Percentiles rank a stretch among this genome's conserved stretches.
Conservation (phyloP, 257 asterid species). For the Verbascum thapsus region DNA sequence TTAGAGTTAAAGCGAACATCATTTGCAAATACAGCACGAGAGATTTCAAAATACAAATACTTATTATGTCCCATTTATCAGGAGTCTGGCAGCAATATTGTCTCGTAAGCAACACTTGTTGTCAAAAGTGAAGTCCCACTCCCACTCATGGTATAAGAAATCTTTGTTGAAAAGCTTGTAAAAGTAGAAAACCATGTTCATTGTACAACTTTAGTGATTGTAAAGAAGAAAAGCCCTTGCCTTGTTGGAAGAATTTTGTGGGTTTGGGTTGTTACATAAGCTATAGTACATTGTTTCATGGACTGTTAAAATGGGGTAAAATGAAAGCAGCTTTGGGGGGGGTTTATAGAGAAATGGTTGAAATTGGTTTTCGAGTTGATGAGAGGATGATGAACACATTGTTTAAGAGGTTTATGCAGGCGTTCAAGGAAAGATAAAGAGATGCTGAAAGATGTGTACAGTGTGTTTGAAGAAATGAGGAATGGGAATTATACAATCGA, state of each 20-base stretch:
- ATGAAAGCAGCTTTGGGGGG: slow-evolving; percentile 41
- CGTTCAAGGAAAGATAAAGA: slow-evolving; percentile 45
- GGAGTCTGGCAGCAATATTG: slow-evolving; percentile 9
- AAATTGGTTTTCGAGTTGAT: slow-evolving; percentile 48
- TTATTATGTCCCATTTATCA: background rate
- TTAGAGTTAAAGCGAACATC: no score
- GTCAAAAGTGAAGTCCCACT: slow-evolving; percentile 23
- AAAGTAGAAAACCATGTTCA: slow-evolving; percentile 24
- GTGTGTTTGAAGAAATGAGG: slow-evolving; percentile 54
- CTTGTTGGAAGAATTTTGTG: no score
- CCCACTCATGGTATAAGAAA: slow-evolving; percentile 15
- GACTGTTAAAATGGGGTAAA: slow-evolving; percentile 77
- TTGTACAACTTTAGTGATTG: slow-evolving; percentile 20
- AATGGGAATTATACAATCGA: slow-evolving; percentile 25
- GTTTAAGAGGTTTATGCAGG: slow-evolving; percentile 70
- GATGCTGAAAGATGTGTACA: slow-evolving; percentile 40
- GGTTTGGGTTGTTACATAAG: no score
- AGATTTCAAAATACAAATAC: no score
- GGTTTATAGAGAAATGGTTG: slow-evolving; percentile 53
- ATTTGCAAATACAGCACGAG: background rate
- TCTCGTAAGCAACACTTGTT: no score
- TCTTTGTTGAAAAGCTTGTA: slow-evolving; percentile 12
- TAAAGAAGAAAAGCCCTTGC: slow-evolving; percentile 19
- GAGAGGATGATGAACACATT: slow-evolving; percentile 76
- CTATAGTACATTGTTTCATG: slow-evolving; percentile 72